Base-by-base conservation (phyloP, 805 yeast species). In the Jamesozyma lodderae region DNA sequence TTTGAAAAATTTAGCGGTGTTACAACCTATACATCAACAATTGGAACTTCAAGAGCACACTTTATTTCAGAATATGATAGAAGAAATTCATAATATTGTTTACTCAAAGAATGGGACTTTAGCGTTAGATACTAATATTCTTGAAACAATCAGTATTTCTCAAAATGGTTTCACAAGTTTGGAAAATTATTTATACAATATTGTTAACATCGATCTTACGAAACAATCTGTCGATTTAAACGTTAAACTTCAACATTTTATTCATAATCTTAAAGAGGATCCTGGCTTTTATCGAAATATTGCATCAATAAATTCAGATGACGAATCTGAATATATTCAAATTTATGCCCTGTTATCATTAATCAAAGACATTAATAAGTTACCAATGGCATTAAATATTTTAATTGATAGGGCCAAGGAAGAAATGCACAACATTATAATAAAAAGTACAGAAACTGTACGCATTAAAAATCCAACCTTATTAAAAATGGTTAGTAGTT, bases 21-120 rank as follows among this genome's bases (percentile, higher is more conserved):
- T 81, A 56, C 52, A 55, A 11, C 63, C 73, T 11, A 59, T 75
- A 5, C 73, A 69, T 40, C 69, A 62, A 31, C 73, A 73, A 44
- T 61, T 81, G 14, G 73, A 74, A 35, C 52, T 64, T 3, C 87
- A 79, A 45, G 69, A 73, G 13, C 75, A 73, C 41, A 69, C 72
- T 30, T 62, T 88, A 21, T 79, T 81, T 50, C 86, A 79, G 33
- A 73, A 75, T 44, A 64, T 88, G 15, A 64, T 83, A n/a, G 94
- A 83, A 44, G 95, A 87, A 51, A 62, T 86, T 30, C 78, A 75
- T 41, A 71, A 69, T 33, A 79, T 83, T 40, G 63, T 83, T n/a
- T 84, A 79, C 49, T 64, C 81, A 30, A 77, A 75, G 47, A 63
- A 57, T 14, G 43, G 42, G 9, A 23, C 4, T 17, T 20, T 19